phyloP scores from a whole-genome alignment of 2,329 filamentous ascomycete genomes.

The Hypomyces perniciosus region DNA sequence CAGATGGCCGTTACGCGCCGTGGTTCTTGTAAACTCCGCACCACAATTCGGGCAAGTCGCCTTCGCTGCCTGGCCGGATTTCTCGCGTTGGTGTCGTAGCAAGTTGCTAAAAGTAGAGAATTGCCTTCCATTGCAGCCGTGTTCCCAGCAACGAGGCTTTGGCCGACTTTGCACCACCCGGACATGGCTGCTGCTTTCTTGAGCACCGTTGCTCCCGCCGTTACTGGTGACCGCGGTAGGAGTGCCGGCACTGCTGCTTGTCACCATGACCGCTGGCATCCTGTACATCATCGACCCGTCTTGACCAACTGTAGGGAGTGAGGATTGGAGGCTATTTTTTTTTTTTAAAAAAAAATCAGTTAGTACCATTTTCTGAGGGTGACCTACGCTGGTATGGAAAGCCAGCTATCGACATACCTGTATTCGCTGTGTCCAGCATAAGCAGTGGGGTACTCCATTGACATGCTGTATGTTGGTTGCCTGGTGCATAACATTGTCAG shows the following conservation, averaged over 20 bases:
- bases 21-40: conserved; percentile 86
- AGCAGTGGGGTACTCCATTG: conserved; percentile 38
- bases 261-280: conserved; percentile 32
- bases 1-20: conserved; percentile 79
- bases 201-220: conserved; percentile 18
- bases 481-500: conserved; percentile 24
- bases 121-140: conserved; percentile 90
- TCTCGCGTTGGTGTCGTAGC: conserved; percentile 86
- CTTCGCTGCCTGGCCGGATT: conserved; percentile 84
- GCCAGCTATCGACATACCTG: conserved; percentile 26
- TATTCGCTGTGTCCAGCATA: conserved; percentile 32
- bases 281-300: conserved; percentile 40
- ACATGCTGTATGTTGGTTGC: conserved; percentile 35
- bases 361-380: not conserved
- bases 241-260: conserved; percentile 20
- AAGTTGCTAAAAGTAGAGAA: conserved; percentile 97
- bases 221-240: not conserved
- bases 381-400: not conserved
- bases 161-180: conserved; percentile 70
- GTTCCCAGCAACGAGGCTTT: conserved; percentile 96
- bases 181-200: conserved; percentile 46
- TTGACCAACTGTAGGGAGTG: conserved; percentile 29
- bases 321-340: conserved; percentile 33
- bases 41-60: conserved; percentile 86
- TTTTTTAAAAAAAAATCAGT: not conserved